phyloP scores from a whole-genome alignment of 768 basidiomycete genomes.

The Dioszegia aurantiaca region DNA sequence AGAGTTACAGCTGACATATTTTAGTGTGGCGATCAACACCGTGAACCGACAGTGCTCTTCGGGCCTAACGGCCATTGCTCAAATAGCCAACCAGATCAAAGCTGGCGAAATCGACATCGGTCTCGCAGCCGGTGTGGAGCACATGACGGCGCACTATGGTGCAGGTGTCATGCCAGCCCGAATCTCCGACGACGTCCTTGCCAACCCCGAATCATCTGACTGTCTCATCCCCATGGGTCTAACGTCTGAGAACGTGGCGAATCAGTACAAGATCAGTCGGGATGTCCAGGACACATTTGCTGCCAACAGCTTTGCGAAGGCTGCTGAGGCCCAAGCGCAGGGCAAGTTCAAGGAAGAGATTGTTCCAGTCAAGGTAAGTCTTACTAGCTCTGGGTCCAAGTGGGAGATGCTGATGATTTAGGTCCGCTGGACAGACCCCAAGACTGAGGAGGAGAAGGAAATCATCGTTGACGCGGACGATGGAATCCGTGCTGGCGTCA shows the following conservation, averaged over 20 bases:
- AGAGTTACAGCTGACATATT: background rate
- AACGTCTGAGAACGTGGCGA: constrained; percentile 57
- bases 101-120: constrained; percentile 81
- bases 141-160: constrained; percentile 55
- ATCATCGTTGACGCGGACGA: constrained; percentile 70
- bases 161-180: constrained; percentile 54
- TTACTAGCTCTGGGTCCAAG: background rate
- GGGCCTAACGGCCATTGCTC: constrained; percentile 86
- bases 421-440: constrained; percentile 56
- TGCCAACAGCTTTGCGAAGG: constrained; percentile 78
- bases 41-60: constrained; percentile 93
- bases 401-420: constrained; percentile 12
- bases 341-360: constrained; percentile 86
- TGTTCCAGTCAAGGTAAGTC: constrained; percentile 66
- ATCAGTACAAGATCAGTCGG: constrained; percentile 62
- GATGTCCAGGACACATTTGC: constrained; percentile 86
- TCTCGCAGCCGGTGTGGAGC: constrained; percentile 60
- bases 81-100: constrained; percentile 81
- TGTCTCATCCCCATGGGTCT: constrained; percentile 68
- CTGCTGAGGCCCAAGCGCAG: constrained; percentile 61
- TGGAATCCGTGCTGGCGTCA: constrained; percentile 81
- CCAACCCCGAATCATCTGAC: constrained; percentile 58
- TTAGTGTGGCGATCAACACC: constrained; percentile 73
- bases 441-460: constrained; percentile 59
- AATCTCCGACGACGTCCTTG: constrained; percentile 62